These are phyloP conservation scores for Kwoniella pini DNA, from an alignment of 768 basidiomycete species.

Conservation along the genomic window DNA sequence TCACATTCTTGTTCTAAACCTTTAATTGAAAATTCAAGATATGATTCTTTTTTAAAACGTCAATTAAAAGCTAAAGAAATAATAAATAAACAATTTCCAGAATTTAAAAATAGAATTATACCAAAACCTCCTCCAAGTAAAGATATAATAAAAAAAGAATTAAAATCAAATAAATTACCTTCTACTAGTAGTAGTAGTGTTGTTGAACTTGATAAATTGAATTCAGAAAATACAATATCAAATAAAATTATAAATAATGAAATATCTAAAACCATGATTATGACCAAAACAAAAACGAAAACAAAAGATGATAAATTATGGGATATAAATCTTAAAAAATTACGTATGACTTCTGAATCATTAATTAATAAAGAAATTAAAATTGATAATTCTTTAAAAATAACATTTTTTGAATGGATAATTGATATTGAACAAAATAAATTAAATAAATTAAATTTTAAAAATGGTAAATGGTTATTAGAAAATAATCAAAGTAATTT, in stretches of 20 bases:
- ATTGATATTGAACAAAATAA: slow-evolving; percentile 2
- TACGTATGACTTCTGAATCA: slow-evolving; percentile 25
- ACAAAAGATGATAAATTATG: slow-evolving; percentile 40
- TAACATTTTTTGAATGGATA: slow-evolving; percentile 40
- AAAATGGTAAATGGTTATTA: slow-evolving; percentile 21
- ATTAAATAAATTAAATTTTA: slow-evolving; percentile 16
- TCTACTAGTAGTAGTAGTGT: too few species aligned
- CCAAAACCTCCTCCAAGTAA: slow-evolving; percentile 38
- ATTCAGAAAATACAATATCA: background rate
- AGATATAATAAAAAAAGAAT: slow-evolving; percentile 25
- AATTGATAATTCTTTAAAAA: slow-evolving; percentile 8
- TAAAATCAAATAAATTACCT: too few species aligned
- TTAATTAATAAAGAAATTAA: slow-evolving; percentile 1
- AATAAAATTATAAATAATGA: too few species aligned
- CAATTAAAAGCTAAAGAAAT: slow-evolving; percentile 30
- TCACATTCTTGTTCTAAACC: slow-evolving; percentile 38
- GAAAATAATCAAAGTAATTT: background rate
- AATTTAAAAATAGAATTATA: slow-evolving; percentile 21
- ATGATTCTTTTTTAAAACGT: slow-evolving; percentile 28
- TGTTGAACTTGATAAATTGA: too few species aligned
- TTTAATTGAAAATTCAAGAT: slow-evolving; percentile 19
- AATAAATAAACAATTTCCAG: slow-evolving; percentile 34
- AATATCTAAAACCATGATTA: background rate
- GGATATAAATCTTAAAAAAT: slow-evolving; percentile 41
- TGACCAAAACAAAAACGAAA: slow-evolving; percentile 19